Base-by-base conservation (phyloP, 805 yeast species). In the Cyberlindnera saturnus region DNA sequence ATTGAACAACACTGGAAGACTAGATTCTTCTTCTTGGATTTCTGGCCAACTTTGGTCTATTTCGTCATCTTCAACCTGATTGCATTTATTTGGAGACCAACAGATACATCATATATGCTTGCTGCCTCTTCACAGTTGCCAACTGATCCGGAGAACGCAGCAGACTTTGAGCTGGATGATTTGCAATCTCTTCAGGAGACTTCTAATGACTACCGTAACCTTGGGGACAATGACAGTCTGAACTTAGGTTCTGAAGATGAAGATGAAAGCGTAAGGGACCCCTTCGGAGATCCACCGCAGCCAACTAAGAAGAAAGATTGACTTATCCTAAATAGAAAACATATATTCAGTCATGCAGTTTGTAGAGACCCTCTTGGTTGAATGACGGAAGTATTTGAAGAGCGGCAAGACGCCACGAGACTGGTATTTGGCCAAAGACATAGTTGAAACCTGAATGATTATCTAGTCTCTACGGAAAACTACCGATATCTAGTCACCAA, bases 41-140 rank as follows among this genome's bases (percentile, higher is more conserved):
- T 95, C 69, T 90, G 98, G 96, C 96, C 96, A 33, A 82, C 95
- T 39, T 74, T 88, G 39, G 82, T 89, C 13, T 93, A 88, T 66
- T 87, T 86, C 59, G 65, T 82, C 38, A 90, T 90, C 32, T 90
- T 93, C 62, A 75, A 83, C 55, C 77, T 89, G 9, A 73, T 93
- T 50, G 86, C 96, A 5, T 79, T 89, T 69, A 77, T 93, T 49
- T 93, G 99, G 99, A 82, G 99, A 64, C 99, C 99, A 42, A 91
- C 97, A 0, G 93, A 85, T 53, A 88, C 96, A 34, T 89, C 96
- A 45, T 86, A 90, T 57, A 82, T 95, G 78, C 77, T 93, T 59
- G 98, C 97, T 11, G 90, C 90, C 49, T 86, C 96, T 3, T 87
- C 88, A 41, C 98, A 93, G 66, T 71, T 93, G 36, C 93, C 96